Base-by-base conservation (phyloP, 2,329 filamentous ascomycete species). In the Graphilbum fragrans region DNA sequence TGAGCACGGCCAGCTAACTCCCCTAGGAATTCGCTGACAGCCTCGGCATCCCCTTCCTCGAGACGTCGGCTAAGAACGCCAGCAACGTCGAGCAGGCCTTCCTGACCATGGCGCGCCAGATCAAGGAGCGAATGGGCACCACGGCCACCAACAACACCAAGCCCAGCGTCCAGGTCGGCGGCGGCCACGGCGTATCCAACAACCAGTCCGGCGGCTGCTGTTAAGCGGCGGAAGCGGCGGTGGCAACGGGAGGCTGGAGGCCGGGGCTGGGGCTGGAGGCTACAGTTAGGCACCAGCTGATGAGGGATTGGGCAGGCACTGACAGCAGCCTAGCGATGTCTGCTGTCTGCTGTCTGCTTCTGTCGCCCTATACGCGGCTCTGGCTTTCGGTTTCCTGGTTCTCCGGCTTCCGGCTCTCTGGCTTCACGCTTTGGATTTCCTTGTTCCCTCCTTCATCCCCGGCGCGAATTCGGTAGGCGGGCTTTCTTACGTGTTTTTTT, bases 31-130 rank as follows among this genome's bases (percentile, higher is more conserved):
- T 98, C 59, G 92, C 92, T 59, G 92, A 98, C 74, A 94, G 86
- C 72, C 77, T 98, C 53, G 90, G 90, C 57, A 98, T 98, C 54
- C 92, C 92, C 37, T 98, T 98, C 82, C 84, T 98, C 61, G 92
- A 98, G 77, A 98, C 92, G 17, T 98, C 92, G 34, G 92, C 92
- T 60, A 98, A 98, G 84, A 96, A 94, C 69, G 90, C 92, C 52
- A 94, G 85, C 69, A 98, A 98, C 65, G 92, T 98, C 63, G 92
- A 98, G 72, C 92, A 98, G 70, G 90, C 92, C 59, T 98, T 98
- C 82, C 69, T 98, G 69, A 98, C 92, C 64, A 98, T 98, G 92
- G 92, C 92, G 55, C 83, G 92, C 65, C 92, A 98, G 69, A 98
- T 98, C 72, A 98, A 98, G 78, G 90, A 96, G 73, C 84, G 92